Base-by-base conservation (phyloP, 208 protist species). In the Acanthamoeba healyi region DNA sequence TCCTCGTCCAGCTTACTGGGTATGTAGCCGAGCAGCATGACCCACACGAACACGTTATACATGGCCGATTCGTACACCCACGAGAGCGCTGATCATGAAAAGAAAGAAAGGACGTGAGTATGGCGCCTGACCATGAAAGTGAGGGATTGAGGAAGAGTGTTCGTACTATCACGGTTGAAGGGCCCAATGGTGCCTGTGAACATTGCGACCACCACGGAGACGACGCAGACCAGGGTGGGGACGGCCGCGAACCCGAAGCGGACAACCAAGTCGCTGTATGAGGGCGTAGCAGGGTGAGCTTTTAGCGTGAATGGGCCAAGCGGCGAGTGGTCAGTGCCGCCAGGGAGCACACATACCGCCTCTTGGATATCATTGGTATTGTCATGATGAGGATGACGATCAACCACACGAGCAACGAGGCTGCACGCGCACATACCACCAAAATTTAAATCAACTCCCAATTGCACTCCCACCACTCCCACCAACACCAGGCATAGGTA, bases 21-120 rank as follows among this genome's bases (percentile, higher is more conserved):
- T 29, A 74, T 17, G 36, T 38, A 72, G 5, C 84, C 84, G 22
- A 70, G 17, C 54, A 91, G 19, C 29, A 91, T 2, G 19, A 91
- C 38, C 84, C 84, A 91, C 29, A 91, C 84, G 36, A 72, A 91
- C 49, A 29, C 1, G 38, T 91, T 91, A 34, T 91, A 91, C 84
- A 91, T 91, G 34, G 84, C 56, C 54, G 84, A 72, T 44, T 63
- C 34, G 84, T 91, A 91, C 84, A 91, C 56, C 32, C 29, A 91
- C 38, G 54, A 38, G 9, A 91, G 54, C 17, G 54, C 84, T 91
- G n/a, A n/a, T 89, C 54, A 51, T 72, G 34, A 6, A n/a, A n/a
- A n/a, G n/a, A n/a, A n/a, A n/a, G n/a, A n/a, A n/a, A n/a, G n/a
- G n/a, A n/a, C n/a, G n/a, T n/a, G n/a, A n/a, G n/a, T n/a, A n/a